Evolutionary conservation across 1,284 basidiomycete genomes (phyloP), one percentile per base, ranked within the genome.

Genomic region (Rhodotorula sp.): DNA sequence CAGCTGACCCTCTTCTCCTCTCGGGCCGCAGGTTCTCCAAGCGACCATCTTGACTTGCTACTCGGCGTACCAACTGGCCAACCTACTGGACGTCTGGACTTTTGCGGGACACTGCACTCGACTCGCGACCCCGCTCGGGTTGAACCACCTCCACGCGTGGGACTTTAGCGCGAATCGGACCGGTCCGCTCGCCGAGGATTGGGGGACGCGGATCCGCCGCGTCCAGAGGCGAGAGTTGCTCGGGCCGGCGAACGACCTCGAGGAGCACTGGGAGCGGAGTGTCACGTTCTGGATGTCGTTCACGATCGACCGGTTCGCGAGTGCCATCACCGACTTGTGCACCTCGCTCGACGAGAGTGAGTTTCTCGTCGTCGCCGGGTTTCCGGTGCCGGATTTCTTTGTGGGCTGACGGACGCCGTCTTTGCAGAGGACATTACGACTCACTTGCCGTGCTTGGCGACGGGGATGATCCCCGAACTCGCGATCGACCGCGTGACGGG

Each of bases 271-370:
- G 55, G 70, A 72, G 52, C 21, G 75, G n/a, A 43, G 54, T 14
- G 60, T 49, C 49, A 76, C 75, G 21, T 76, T 74, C 43, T 76
- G 72, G 72, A 47, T 66, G 54, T 72, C 72, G 45, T 76, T 76
- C 52, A 67, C 72, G 19, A 67, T 76, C n/a, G 75, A 76, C 52
- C 68, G 75, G n/a, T 72, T 68, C 43, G 69, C 69, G 21, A 73
- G 71, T 31, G 71, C 71, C 5, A 67, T 64, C n/a, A 76, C 73
- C 5, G 38, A 71, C 67, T 56, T 54, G 62, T 56, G 62, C 54
- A 63, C 62, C 8, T 70, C 72, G 55, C 71, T 76, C 38, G 74
- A 76, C 47, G 74, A 76, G 59, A 61, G 62, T 63, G 54, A 54
- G 62, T 63, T 2, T 16, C 12, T 34, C 34, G 34, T 34, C 7